These are phyloP conservation scores for Yamadazyma membranifaciens DNA, from an alignment of 1,139 yeast genomes.

Conservation along the genomic window DNA sequence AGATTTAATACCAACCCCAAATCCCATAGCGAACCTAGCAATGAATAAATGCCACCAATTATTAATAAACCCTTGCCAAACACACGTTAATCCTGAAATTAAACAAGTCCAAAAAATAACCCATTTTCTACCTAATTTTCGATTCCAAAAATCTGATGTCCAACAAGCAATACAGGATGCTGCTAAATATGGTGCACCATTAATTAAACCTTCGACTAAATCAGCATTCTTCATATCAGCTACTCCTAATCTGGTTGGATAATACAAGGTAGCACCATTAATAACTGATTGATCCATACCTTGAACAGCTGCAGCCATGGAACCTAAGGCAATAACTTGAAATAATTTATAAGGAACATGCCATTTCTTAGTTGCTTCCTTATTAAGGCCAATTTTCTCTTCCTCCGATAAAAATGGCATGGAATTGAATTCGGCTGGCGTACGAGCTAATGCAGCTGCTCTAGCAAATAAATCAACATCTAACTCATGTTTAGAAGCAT, in stretches of 20 bases:
- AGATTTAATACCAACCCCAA: conserved; percentile 80
- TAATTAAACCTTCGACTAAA: conserved; percentile 74
- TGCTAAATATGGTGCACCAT: conserved; percentile 80
- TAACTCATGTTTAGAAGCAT: conserved; percentile 59
- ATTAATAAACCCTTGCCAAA: conserved; percentile 76
- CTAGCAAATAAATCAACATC: conserved; percentile 68
- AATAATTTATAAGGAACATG: conserved; percentile 59
- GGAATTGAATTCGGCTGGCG: conserved; percentile 57
- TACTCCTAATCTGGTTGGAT: conserved; percentile 57
- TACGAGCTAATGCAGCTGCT: conserved; percentile 77
- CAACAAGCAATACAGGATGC: conserved; percentile 73
- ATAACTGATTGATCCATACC: conserved; percentile 92
- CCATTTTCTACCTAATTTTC: conserved; percentile 67
- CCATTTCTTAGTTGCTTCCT: conserved; percentile 64
- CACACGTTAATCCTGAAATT: conserved; percentile 64
- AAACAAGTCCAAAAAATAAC: conserved; percentile 68
- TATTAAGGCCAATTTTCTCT: conserved; percentile 57
- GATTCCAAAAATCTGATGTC: conserved; percentile 68
- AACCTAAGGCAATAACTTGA: conserved; percentile 68
- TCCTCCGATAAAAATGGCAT: conserved; percentile 57
- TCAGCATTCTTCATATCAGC: conserved; percentile 48
- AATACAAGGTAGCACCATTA: conserved; percentile 79
- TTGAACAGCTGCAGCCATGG: conserved; percentile 89
- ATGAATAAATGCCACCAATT: conserved; percentile 76
- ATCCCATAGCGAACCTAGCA: conserved; percentile 70